These are phyloP conservation scores for Jasminum sambac DNA, from an alignment of 257 asterid genomes.

Conservation along the genomic window DNA sequence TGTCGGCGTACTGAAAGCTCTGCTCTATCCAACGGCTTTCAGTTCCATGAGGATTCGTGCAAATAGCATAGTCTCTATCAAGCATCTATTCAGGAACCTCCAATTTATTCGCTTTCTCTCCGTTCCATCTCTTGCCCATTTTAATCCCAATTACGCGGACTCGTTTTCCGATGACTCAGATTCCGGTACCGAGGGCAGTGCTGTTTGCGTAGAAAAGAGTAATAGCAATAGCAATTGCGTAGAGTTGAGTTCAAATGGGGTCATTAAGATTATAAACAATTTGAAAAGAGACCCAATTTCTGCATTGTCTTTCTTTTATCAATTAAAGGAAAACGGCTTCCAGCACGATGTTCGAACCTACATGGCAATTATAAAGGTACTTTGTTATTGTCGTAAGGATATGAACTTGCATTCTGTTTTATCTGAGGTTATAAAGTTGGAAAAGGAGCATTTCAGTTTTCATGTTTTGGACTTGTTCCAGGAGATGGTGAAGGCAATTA, in stretches of 20 bases:
- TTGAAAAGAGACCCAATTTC: constrained; percentile 46
- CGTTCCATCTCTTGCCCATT: constrained; percentile 60
- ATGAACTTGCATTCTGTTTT: constrained; percentile 52
- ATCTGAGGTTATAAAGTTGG: constrained; percentile 42
- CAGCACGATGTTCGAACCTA: constrained; percentile 50
- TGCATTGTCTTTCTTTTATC: constrained; percentile 52
- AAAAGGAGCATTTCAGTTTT: constrained; percentile 42
- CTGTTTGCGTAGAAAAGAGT: constrained; percentile 1
- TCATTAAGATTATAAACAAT: constrained; percentile 52
- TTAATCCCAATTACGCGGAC: constrained; percentile 49
- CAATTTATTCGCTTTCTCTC: constrained; percentile 44
- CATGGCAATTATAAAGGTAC: constrained; percentile 60
- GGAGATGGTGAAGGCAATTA: constrained; percentile 52
- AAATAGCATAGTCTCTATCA: constrained; percentile 47
- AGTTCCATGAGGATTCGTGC: constrained; percentile 46
- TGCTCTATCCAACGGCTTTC: neutral
- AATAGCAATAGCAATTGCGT: constrained; percentile 10
- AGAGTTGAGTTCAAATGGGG: constrained; percentile 41
- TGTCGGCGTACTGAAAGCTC: no score
- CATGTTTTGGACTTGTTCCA: constrained; percentile 59
- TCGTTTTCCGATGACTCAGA: constrained; percentile 49
- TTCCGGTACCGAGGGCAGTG: constrained; percentile 8
- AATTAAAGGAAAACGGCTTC: constrained; percentile 49
- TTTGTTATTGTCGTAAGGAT: constrained; percentile 58
- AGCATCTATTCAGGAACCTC: constrained; percentile 26